Conservation (phyloP, 148 eudicot species). For the Vaccinium macrocarpon region DNA sequence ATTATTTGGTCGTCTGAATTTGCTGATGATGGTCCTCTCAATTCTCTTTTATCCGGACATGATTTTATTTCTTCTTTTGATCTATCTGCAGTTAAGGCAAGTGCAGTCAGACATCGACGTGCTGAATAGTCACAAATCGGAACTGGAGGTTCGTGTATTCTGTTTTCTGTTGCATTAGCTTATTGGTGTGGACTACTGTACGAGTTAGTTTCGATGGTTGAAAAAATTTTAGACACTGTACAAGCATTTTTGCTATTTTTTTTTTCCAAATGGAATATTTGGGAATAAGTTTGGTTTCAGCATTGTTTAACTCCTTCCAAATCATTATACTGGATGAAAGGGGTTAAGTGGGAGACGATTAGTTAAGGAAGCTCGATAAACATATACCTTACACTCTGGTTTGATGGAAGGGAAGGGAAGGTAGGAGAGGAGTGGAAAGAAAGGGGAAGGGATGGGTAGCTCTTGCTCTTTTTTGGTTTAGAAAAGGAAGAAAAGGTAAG, state of each 20-base stretch:
- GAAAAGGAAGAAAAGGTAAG: background rate
- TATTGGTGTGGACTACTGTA: background rate
- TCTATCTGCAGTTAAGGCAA: slow-evolving; percentile 56
- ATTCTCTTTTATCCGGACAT: background rate
- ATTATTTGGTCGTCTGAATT: background rate
- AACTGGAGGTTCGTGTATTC: slow-evolving; percentile 61
- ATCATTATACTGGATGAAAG: background rate
- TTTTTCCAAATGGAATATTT: background rate
- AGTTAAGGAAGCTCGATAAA: background rate
- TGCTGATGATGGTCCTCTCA: background rate
- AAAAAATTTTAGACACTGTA: background rate
- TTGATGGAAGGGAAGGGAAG: background rate
- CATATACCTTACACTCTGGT: background rate
- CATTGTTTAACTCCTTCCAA: background rate
- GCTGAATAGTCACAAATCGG: slow-evolving; percentile 49
- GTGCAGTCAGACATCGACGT: slow-evolving; percentile 52
- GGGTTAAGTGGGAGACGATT: background rate
- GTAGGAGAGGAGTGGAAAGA: background rate
- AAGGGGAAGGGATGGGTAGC: background rate
- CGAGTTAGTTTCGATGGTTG: background rate
- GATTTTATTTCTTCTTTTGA: slow-evolving; percentile 7
- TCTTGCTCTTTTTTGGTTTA: background rate
- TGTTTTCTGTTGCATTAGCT: background rate
- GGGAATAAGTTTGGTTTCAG: background rate
- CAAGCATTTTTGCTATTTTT: background rate